Percentiles rank a stretch among this genome's conserved stretches.
These are phyloP conservation scores for Talaromyces marneffei DNA, from an alignment of 2,329 filamentous ascomycete genomes.

Conservation along the genomic window DNA sequence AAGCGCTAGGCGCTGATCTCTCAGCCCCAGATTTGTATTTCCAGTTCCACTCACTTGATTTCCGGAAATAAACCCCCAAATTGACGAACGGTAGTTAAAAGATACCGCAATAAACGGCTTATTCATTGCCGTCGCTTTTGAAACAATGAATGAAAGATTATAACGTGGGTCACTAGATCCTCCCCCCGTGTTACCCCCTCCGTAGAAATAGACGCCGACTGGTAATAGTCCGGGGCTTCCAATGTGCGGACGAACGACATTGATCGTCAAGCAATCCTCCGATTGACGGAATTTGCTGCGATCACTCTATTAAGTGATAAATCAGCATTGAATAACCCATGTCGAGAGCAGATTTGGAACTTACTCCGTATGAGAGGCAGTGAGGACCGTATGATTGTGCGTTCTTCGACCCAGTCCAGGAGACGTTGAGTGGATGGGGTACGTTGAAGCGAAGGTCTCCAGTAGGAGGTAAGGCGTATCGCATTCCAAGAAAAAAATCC, in stretches of 20 bases:
- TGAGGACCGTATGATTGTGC: no score
- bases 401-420: slow-evolving; percentile 38
- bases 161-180: slow-evolving; percentile 59
- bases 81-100: slow-evolving; percentile 43
- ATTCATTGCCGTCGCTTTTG: slow-evolving; percentile 52
- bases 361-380: no score
- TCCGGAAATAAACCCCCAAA: slow-evolving; percentile 55
- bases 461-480: slow-evolving; percentile 52
- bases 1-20: slow-evolving; percentile 34
- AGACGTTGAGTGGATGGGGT: slow-evolving; percentile 46
- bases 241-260: slow-evolving; percentile 33
- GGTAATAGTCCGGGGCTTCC: slow-evolving; percentile 23
- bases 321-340: no score
- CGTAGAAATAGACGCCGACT: slow-evolving; percentile 39
- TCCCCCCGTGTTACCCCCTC: slow-evolving; percentile 46
- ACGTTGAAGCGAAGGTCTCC: slow-evolving; percentile 50
- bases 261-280: slow-evolving; percentile 40
- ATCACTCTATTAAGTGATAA: slow-evolving; percentile 43
- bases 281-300: slow-evolving; percentile 40
- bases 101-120: slow-evolving; percentile 42
- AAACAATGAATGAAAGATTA: slow-evolving; percentile 49
- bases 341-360: no score
- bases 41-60: slow-evolving; percentile 33
- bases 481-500: slow-evolving; percentile 52
- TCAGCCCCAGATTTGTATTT: slow-evolving; percentile 53